Evolutionary conservation across 805 yeast species (phyloP).

Genomic region (Candida multigemmis): DNA sequence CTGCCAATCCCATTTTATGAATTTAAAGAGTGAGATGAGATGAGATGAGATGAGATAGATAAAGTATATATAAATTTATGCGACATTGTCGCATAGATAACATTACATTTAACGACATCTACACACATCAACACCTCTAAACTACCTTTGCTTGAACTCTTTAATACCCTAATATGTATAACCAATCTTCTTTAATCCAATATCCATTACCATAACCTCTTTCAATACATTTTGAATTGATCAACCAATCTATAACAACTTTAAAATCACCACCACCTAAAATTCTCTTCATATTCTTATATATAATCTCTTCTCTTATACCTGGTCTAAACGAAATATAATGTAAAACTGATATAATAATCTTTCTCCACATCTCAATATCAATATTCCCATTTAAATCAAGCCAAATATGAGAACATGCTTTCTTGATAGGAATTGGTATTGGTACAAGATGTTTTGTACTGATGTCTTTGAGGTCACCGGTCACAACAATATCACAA

Average conservation of each 20-base stretch:
- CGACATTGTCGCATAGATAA: not conserved
- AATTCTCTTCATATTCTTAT: conserved; percentile 17
- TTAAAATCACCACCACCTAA: conserved; percentile 18
- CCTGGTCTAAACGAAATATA: conserved; percentile 30
- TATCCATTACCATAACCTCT: conserved; percentile 27
- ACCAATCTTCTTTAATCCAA: conserved; percentile 41
- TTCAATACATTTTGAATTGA: conserved; percentile 15
- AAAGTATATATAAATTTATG: conserved; percentile 2
- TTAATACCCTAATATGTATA: conserved; percentile 22
- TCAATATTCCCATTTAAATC: conserved; percentile 57
- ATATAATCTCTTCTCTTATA: conserved; percentile 11
- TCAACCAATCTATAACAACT: conserved; percentile 30
- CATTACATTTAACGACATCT: no score
- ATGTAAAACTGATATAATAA: conserved; percentile 37
- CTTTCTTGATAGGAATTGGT: conserved; percentile 48
- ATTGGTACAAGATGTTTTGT: conserved; percentile 11
- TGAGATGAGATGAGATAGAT: conserved; percentile 2
- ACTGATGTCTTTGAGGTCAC: conserved; percentile 3
- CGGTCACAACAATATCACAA: conserved; percentile 46
- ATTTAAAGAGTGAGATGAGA: conserved; percentile 5
- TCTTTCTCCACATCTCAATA: conserved; percentile 47
- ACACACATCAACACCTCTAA: no score
- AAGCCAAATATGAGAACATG: conserved; percentile 68
- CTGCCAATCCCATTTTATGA: conserved; percentile 77
- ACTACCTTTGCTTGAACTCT: not conserved